These are phyloP conservation scores for Lagenidium giganteum DNA, from an alignment of 352 stramenopile genomes.

Conservation along the genomic window DNA sequence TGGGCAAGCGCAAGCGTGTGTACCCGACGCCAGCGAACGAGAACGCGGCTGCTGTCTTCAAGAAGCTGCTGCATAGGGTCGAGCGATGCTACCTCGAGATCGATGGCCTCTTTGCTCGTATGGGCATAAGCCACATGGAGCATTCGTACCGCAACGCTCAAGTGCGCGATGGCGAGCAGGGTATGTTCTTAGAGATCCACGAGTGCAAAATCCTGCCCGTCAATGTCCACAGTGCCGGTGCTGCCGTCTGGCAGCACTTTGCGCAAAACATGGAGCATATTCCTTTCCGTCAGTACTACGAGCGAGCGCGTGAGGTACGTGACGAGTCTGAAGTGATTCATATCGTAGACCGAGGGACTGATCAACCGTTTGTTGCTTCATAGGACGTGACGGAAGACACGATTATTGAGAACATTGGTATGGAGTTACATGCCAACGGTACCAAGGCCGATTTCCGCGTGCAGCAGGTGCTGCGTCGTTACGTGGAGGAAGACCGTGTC, in stretches of 20 bases:
- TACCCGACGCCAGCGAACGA: constrained; percentile 5
- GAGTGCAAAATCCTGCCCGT: constrained; percentile 21
- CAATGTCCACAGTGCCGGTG: constrained; percentile 9
- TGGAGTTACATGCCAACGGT: constrained; percentile 44
- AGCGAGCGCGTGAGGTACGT: constrained; percentile 15
- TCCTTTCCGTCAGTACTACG: constrained; percentile 22
- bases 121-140: constrained; percentile 14
- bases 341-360: no score
- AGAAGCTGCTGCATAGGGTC: constrained; percentile 16
- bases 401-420: constrained; percentile 53
- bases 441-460: constrained; percentile 39
- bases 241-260: constrained; percentile 20
- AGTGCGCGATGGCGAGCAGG: constrained; percentile 16
- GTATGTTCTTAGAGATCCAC: constrained; percentile 20
- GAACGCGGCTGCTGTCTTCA: constrained; percentile 12
- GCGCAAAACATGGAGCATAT: constrained; percentile 17
- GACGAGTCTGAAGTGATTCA: neutral
- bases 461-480: constrained; percentile 46
- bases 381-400: constrained; percentile 35
- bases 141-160: constrained; percentile 16
- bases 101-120: constrained; percentile 11
- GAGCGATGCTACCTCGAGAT: constrained; percentile 21
- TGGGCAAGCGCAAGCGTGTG: constrained; percentile 21
- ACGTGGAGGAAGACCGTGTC: constrained; percentile 38
- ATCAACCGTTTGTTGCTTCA: neutral